Conservation (phyloP, 169 alveolate species). For the Eimeria necatrix region DNA sequence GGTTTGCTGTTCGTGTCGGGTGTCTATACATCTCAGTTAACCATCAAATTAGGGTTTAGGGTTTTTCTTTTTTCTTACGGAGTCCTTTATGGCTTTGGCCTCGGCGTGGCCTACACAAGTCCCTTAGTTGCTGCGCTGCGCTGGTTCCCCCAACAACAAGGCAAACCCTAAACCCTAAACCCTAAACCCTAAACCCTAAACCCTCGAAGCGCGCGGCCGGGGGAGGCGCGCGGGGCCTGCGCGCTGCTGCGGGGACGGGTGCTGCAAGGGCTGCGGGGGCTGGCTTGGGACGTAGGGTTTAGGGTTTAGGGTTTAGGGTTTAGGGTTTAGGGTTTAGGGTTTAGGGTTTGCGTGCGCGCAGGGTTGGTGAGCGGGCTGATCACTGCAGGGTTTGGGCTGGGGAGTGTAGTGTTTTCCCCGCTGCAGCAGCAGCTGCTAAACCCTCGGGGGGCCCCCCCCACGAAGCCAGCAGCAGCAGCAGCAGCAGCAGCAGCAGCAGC, state of each 20-base stretch:
- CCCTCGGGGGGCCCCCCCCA: constrained; percentile 43
- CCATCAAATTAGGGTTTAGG: background rate
- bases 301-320: too few relatives aligned
- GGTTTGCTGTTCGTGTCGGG: constrained; percentile 38
- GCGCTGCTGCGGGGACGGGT: too few relatives aligned
- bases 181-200: too few relatives aligned
- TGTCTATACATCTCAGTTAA: background rate
- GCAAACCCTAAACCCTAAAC: background rate
- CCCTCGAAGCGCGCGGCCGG: too few relatives aligned
- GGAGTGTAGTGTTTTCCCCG: constrained; percentile 44
- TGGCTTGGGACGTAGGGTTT: too few relatives aligned
- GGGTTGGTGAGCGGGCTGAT: constrained; percentile 67
- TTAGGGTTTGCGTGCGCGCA: background rate
- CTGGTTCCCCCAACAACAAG: constrained; percentile 68
- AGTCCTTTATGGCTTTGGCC: constrained; percentile 48
- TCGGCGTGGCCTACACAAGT: constrained; percentile 74
- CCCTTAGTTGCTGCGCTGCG: constrained; percentile 52
- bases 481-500: too few relatives aligned
- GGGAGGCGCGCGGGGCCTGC: too few relatives aligned
- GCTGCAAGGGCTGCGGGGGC: too few relatives aligned
- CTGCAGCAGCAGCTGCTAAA: constrained; percentile 48
- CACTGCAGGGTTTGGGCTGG: constrained; percentile 74
- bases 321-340: background rate
- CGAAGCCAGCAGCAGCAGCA: constrained; percentile 46
- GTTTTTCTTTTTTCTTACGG: constrained; percentile 51